Base-by-base conservation (phyloP, 306 rosid species). In the Castanea sativa region DNA sequence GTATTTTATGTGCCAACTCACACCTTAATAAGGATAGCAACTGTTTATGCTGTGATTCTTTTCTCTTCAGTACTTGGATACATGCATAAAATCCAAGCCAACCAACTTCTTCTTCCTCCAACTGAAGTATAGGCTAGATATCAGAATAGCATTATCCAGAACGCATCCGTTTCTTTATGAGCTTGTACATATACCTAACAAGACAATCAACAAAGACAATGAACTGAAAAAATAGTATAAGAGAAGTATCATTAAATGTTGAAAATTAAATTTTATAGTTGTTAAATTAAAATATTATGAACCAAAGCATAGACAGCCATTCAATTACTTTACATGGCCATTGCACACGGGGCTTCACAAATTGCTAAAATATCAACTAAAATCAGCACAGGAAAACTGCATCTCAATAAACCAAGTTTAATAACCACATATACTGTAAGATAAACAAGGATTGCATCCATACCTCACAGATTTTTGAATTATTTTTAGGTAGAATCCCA, bases 81-180 rank as follows among this genome's bases (percentile, higher is more conserved):
- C 58, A 92, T 68, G 99, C 99, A 85, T 87, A 87, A 41, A 88
- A 69, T 67, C 97, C 97, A 72, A 92, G 95, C 97, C 97, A 92
- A 76, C 86, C 92, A 49, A 94, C 92, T 77, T 92, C 99, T 32
- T 63, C 85, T 64, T 83, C 81, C 73, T 84, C 86, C 79, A 94
- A 63, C 57, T 73, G 77, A 11, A 90, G 89, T 81, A 85, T 58
- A 23, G 97, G 97, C 45, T 2, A 76, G 58, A 87, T 58, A 35
- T 85, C 79, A 33, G 79, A 82, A 71, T 52, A 83, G 35, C 35
- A 58, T 61, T 13, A 21, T 69, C 76, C 63, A 56, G 89, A 87
- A 63, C 23, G 78, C 92, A 87, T 92, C 88, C 80, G 84, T 83
- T 71, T 91, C 92, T 80, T 94, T 70, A 92, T 87, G 83, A 89